Percentiles rank a stretch among this genome's conserved stretches.
Conservation (phyloP, 2,329 filamentous ascomycete genomes). For the Xylaria sp. region DNA sequence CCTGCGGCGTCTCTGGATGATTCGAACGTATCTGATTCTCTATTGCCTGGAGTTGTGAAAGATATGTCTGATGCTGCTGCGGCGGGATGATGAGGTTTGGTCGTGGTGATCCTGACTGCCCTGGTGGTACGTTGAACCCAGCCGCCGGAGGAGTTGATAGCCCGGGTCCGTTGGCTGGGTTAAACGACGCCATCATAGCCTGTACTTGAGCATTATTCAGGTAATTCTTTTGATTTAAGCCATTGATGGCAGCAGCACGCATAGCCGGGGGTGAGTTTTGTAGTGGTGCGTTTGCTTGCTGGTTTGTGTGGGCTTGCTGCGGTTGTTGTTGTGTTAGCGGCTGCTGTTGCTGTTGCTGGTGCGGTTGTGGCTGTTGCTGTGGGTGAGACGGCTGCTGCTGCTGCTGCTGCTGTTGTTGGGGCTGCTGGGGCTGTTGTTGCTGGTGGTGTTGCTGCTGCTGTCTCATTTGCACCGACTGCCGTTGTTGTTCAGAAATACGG, state of each 20-base stretch:
- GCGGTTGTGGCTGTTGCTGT: conserved; percentile 21
- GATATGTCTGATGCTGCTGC: conserved; percentile 53
- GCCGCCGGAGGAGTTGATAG: conserved; percentile 52
- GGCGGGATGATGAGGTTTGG: conserved; percentile 49
- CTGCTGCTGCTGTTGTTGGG: conserved; percentile 40
- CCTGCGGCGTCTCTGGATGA: conserved; percentile 56
- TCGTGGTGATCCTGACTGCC: conserved; percentile 53
- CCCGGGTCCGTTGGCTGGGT: conserved; percentile 49
- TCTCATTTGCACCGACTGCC: conserved; percentile 54
- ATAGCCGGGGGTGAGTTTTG: conserved; percentile 52
- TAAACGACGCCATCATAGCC: conserved; percentile 58
- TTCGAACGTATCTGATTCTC: conserved; percentile 58
- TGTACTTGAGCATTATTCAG: conserved; percentile 59
- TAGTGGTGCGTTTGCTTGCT: conserved; percentile 45
- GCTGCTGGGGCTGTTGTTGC: conserved; percentile 45
- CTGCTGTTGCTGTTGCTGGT: conserved; percentile 20
- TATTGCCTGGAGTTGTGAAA: conserved; percentile 56
- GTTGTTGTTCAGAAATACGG: conserved; percentile 69
- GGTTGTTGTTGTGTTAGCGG: conserved; percentile 29
- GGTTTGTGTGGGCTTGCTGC: conserved; percentile 41
- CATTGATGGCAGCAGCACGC: conserved; percentile 49
- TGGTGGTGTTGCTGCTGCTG: conserved; percentile 48
- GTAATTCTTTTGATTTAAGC: conserved; percentile 58
- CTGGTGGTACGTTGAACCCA: conserved; percentile 53
- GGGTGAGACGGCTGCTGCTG: conserved; percentile 31